Evolutionary conservation across 441 rosid genomes (phyloP).

Genomic region (Brassica balearica): DNA sequence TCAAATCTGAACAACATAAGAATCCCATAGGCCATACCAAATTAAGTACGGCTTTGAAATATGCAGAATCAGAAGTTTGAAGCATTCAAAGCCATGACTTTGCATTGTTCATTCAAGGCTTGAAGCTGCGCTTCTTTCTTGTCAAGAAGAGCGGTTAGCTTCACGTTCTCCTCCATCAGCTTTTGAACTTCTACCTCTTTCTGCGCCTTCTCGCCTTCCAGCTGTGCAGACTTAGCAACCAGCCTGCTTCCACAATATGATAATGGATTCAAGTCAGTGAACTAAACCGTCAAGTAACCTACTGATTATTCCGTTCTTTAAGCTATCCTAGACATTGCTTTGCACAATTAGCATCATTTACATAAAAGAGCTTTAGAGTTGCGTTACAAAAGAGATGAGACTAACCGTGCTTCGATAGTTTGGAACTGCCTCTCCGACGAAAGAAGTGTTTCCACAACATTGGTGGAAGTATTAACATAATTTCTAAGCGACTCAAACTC

Average conservation of each 20-base stretch:
- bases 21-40: neutral
- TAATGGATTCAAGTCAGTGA: neutral
- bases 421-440: constrained; percentile 85
- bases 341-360: too few species aligned
- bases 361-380: too few species aligned
- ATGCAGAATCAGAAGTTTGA: constrained; percentile 50
- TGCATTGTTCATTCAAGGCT: constrained; percentile 94
- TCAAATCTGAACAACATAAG: constrained; percentile 9
- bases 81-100: constrained; percentile 80
- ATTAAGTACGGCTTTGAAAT: constrained; percentile 9
- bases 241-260: constrained; percentile 56
- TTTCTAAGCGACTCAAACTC: constrained; percentile 90
- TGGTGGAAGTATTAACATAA: constrained; percentile 73
- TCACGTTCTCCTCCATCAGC: constrained; percentile 91
- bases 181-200: constrained; percentile 83
- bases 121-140: constrained; percentile 91
- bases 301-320: neutral
- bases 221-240: constrained; percentile 73
- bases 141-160: constrained; percentile 75
- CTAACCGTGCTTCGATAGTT: constrained; percentile 82
- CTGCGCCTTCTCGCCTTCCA: constrained; percentile 92
- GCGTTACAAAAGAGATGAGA: constrained; percentile 27
- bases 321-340: neutral
- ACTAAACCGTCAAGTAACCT: neutral
- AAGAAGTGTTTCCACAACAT: constrained; percentile 83